Conservation (phyloP, 305 asterid genomes). For the Rubia occidens region DNA sequence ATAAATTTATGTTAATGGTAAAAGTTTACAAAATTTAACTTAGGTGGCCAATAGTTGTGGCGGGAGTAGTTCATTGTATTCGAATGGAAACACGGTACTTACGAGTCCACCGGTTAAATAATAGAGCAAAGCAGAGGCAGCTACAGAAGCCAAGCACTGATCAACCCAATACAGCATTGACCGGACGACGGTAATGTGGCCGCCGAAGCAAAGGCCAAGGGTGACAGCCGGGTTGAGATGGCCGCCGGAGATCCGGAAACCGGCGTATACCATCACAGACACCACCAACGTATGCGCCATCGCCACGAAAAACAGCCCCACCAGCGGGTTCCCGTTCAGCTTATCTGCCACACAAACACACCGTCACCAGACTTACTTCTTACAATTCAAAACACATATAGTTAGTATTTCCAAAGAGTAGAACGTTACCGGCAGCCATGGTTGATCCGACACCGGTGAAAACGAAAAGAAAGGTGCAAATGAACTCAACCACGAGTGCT, state of each 20-base stretch:
- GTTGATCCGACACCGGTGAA: conserved; percentile 88
- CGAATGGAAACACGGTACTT: conserved; percentile 4
- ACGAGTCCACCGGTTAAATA: conserved; percentile 80
- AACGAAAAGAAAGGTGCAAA: conserved; percentile 69
- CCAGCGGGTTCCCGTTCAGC: conserved; percentile 52
- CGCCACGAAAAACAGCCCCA: conserved; percentile 79
- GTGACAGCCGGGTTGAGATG: conserved; percentile 95
- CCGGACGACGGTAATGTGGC: conserved; percentile 65
- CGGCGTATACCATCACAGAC: conserved; percentile 79
- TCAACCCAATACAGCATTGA: conserved; percentile 78
- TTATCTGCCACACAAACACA: conserved; percentile 30
- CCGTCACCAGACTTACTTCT: too few species aligned
- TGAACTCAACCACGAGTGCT: conserved; percentile 84
- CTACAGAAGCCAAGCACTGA: conserved; percentile 71
- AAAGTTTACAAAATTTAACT: too few species aligned
- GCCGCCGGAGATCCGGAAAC: conserved; percentile 80
- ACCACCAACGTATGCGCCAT: conserved; percentile 83
- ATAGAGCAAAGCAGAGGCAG: conserved; percentile 79
- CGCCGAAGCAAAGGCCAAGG: conserved; percentile 72
- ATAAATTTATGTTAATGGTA: too few species aligned
- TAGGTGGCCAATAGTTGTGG: too few species aligned
- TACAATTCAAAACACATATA: neutral
- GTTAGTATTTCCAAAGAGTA: neutral
- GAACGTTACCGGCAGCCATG: conserved; percentile 59
- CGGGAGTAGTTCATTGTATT: too few species aligned